These are phyloP conservation scores for Exophiala alcalophila DNA, from an alignment of 2,329 filamentous ascomycete genomes.

Conservation along the genomic window DNA sequence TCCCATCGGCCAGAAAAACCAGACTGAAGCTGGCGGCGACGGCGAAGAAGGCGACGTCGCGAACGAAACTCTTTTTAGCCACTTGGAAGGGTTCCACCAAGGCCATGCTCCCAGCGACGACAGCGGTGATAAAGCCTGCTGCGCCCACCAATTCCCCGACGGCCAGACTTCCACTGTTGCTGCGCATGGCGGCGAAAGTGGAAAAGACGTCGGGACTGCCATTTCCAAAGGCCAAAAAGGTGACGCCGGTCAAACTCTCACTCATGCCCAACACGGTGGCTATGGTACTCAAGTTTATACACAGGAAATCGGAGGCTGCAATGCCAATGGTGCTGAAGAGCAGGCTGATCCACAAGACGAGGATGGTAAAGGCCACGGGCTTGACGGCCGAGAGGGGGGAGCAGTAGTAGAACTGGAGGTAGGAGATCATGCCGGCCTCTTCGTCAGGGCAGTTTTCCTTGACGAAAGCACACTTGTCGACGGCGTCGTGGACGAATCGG, in stretches of 20 bases:
- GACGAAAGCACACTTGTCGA: constrained; percentile 85
- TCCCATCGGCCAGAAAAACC: constrained; percentile 80
- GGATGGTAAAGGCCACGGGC: constrained; percentile 72
- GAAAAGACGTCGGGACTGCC: constrained; percentile 98
- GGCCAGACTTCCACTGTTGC: constrained; percentile 93
- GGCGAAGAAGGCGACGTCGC: constrained; percentile 91
- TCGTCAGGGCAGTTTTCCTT: constrained; percentile 79
- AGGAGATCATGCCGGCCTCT: constrained; percentile 83
- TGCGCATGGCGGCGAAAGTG: constrained; percentile 96
- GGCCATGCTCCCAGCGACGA: constrained; percentile 96
- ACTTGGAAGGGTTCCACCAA: constrained; percentile 93
- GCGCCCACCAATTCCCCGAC: constrained; percentile 93
- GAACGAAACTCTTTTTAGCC: constrained; percentile 80
- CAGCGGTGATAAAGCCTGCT: constrained; percentile 91
- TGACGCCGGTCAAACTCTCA: constrained; percentile 93
- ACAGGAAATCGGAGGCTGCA: constrained; percentile 97
- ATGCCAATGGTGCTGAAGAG: constrained; percentile 97
- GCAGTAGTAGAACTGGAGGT: constrained; percentile 91
- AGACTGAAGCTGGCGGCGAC: constrained; percentile 82
- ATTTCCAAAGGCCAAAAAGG: constrained; percentile 94
- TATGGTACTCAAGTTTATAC: constrained; percentile 92
- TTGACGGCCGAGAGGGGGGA: constrained; percentile 62
- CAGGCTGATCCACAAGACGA: constrained; percentile 79
- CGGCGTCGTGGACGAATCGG: constrained; percentile 69
- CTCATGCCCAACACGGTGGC: constrained; percentile 85